phyloP scores from a whole-genome alignment of 2,329 filamentous ascomycete genomes.

The Talaromyces verruculosus region DNA sequence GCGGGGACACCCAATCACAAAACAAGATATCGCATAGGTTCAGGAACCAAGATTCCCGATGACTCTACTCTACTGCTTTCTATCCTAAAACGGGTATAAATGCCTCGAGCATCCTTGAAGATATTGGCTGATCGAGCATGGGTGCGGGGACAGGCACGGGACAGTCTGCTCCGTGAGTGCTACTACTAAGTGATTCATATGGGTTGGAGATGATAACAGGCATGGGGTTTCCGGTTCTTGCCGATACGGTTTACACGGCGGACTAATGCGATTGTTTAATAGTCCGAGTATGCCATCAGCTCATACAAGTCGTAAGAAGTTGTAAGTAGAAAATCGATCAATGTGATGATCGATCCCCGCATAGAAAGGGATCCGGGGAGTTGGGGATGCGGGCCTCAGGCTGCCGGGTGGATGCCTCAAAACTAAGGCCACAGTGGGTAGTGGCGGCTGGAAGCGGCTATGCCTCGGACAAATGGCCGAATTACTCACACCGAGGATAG shows the following conservation, averaged over 20 bases:
- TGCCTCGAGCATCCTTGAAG: neutral
- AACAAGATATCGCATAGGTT: neutral
- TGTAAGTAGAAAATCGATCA: neutral
- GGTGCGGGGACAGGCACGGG: constrained; percentile 19
- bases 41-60: constrained; percentile 1
- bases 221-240: constrained; percentile 14
- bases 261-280: neutral
- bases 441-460: neutral
- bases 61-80: neutral
- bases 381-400: constrained; percentile 6
- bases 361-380: neutral
- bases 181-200: neutral
- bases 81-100: neutral
- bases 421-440: neutral
- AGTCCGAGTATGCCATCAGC: neutral
- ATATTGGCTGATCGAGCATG: neutral
- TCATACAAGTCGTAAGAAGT: neutral
- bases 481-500: neutral
- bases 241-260: neutral
- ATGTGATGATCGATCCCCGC: neutral
- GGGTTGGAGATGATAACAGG: neutral
- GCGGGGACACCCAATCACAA: constrained; percentile 5
- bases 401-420: neutral
- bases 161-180: constrained; percentile 20
- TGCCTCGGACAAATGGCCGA: constrained; percentile 1